Base-by-base conservation (phyloP, 2,329 filamentous ascomycete species). In the Cladosporium sp. region DNA sequence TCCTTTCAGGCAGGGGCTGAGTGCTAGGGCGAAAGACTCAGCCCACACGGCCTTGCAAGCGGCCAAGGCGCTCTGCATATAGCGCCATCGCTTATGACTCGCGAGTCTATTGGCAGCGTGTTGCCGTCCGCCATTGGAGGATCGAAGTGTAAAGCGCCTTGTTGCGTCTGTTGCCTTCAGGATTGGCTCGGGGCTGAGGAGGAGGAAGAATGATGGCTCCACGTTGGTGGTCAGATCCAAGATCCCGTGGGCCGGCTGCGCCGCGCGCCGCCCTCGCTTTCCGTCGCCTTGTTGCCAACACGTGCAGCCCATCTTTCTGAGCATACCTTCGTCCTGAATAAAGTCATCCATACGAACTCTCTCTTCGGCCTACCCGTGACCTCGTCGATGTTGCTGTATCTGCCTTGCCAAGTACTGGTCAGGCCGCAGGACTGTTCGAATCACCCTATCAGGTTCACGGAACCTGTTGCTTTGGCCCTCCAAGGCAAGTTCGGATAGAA, bases 1-100 rank as follows among this genome's bases (percentile, higher is more conserved):
- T 64, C 61, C 61, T 57, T 32, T 64, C 61, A 54, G 21, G 24
- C 52, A 44, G 61, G 51, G 61, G 61, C 61, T 64, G 61, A 64
- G 61, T 32, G 51, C 61, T 41, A 59, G 26, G 55, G 34, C 61
- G 54, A 38, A 63, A 57, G 34, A 38, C 51, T 64, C 49, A 55
- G 61, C 51, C 61, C 59, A 62, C 59, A 32, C 49, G 34, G 34
- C 34, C 34, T 36, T 12, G 34, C 34, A 36, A 8, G 28, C 36
- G 61, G 61, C 61, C 51, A 64, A 57, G 61, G 61, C 61, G 51
- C 32, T 54, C 24, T 41, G 41, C 51, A 10, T 41, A 44, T 32
- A 57, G 49, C 51, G 51, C 49, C 51, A 54, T 44, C 34, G 51
- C 49, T 36, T 64, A 55, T 18, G 51, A 62, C 59, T 62, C 60